Base-by-base conservation (phyloP, 192 early-diverging fungal species). In the Chytriomyces confervae region DNA sequence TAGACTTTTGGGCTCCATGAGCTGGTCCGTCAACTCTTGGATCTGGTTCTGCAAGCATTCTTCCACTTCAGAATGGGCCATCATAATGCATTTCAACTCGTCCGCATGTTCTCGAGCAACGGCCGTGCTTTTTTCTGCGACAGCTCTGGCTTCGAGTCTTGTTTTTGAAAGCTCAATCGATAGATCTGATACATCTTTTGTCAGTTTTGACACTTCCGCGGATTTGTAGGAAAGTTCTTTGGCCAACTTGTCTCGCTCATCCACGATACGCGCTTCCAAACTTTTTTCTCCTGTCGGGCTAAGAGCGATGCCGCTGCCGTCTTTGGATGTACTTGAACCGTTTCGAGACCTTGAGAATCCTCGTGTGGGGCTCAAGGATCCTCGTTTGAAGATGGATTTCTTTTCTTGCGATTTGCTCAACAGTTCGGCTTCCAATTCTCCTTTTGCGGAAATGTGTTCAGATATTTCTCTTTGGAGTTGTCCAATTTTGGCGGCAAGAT, bases 31-130 rank as follows among this genome's bases (percentile, higher is more conserved):
- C 7, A 79, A 62, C 49, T 79, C 77, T 72, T 79, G 77, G 43
- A 79, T 72, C 46, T 79, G 77, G 43, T 62, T 20, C 44, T 79
- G 67, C 10, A 79, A 50, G 48, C 77, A 79, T 72, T 79, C 77
- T 79, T 79, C 77, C 10, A 79, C 62, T 45, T 79, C 77, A 5
- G 50, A 43, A 49, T 79, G 77, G 7, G 66, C 61, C 43, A 65
- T 9, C 6, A 16, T 27, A 5, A 79, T 8, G 5, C 67, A 69
- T 50, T 72, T 71, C 10, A 72, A 36, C 9, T 18, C 53, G 46
- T 62, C 77, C 23, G 61, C 68, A 48, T 62, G 16, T 60, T 68
- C 77, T 7, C 62, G 45, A 64, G 36, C 47, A 16, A 66, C 18
- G 8, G 23, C 6, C 0, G 62, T 46, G 46, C 46, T 64, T 66